phyloP scores from a whole-genome alignment of 2,329 filamentous ascomycete species.

The Paecilomyces formosus region DNA sequence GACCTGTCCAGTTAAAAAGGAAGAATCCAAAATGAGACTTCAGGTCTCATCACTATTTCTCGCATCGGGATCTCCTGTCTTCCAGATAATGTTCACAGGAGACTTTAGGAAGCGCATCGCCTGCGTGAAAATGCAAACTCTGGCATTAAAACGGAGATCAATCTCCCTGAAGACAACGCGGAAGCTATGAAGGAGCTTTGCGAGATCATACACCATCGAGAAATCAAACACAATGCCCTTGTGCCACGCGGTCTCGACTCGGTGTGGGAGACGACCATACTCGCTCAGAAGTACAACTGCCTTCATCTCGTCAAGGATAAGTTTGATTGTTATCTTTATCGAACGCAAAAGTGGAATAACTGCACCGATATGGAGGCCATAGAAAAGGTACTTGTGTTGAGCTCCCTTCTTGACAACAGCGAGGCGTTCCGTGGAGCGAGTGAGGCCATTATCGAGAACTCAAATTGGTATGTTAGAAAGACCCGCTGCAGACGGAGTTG shows the following conservation, averaged over 20 bases:
- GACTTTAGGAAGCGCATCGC: not conserved
- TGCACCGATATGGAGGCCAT: not conserved
- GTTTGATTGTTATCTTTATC: not conserved
- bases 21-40: not conserved
- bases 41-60: not conserved
- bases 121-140: not conserved
- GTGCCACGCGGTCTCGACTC: not conserved
- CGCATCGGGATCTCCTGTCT: not conserved
- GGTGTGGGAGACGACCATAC: not conserved
- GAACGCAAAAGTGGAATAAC: not conserved
- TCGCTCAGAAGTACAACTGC: not conserved
- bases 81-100: not conserved
- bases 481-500: not conserved
- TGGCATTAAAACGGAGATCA: not conserved
- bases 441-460: not conserved
- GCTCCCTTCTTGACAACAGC: not conserved
- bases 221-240: not conserved
- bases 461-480: constrained; percentile 6
- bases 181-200: not conserved
- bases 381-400: not conserved
- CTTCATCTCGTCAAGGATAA: not conserved
- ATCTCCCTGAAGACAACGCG: not conserved
- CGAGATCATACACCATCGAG: not conserved
- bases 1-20: not conserved
- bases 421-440: not conserved